These are phyloP conservation scores for Sphagnum contortum DNA, from an alignment of 225 moss, liverwort and hornwort species.

Conservation along the genomic window DNA sequence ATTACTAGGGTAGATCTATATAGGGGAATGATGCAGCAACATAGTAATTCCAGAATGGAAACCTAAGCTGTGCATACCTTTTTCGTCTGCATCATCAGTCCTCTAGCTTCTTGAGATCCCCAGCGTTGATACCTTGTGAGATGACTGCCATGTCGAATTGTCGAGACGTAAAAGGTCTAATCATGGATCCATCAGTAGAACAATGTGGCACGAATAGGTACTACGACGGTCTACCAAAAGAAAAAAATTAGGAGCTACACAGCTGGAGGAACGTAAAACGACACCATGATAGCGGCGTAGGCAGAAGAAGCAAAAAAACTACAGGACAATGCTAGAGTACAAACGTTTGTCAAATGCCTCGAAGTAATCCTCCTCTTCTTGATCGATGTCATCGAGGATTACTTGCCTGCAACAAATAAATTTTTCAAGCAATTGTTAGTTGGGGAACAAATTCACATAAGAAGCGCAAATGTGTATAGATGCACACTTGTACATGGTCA, in stretches of 20 bases:
- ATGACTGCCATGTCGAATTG: conserved; percentile 52
- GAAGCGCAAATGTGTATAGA: too few relatives aligned
- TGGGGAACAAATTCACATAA: too few relatives aligned
- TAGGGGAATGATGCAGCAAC: too few relatives aligned
- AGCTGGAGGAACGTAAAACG: not conserved
- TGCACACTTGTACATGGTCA: too few relatives aligned
- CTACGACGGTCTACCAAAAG: too few relatives aligned
- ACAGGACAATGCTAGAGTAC: conserved; percentile 1
- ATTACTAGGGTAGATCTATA: too few relatives aligned
- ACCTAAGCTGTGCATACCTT: conserved; percentile 31
- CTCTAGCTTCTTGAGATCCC: conserved; percentile 84
- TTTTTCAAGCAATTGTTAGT: too few relatives aligned
- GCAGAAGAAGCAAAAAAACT: not conserved
- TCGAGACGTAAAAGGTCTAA: not conserved
- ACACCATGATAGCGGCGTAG: not conserved
- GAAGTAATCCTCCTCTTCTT: conserved; percentile 70
- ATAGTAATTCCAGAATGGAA: too few relatives aligned
- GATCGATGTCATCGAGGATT: conserved; percentile 27
- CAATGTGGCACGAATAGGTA: not conserved
- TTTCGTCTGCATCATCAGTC: conserved; percentile 87
- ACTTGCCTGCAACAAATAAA: too few relatives aligned
- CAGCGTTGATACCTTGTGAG: conserved; percentile 77
- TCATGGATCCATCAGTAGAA: not conserved
- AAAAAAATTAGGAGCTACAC: not conserved
- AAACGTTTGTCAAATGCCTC: conserved; percentile 71